These are phyloP conservation scores for Neophaeococcomyces aloes DNA, from an alignment of 2,329 filamentous ascomycete species.

Conservation along the genomic window DNA sequence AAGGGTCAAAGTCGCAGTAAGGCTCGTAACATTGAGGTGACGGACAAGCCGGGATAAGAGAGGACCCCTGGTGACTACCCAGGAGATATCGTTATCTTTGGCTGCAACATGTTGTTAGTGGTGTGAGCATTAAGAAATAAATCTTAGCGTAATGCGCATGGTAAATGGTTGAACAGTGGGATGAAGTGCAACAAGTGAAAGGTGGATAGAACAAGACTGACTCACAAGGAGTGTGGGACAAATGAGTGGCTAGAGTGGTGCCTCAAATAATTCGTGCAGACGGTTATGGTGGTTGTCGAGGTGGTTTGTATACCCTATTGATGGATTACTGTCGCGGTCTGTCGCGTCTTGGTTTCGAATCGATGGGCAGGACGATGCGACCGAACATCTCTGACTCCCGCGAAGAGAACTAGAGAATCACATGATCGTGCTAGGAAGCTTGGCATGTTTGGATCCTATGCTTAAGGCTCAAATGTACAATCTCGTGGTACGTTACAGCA, in stretches of 20 bases:
- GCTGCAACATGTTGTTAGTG: constrained; percentile 24
- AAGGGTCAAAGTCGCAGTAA: constrained; percentile 10
- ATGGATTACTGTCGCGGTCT: constrained; percentile 5
- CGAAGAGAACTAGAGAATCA: no score
- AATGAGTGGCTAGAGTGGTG: constrained; percentile 8
- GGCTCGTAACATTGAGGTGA: constrained; percentile 16
- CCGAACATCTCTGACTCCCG: no score
- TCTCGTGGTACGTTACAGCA: no score
- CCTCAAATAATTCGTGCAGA: constrained; percentile 5
- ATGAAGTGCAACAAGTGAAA: background rate
- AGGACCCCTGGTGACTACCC: constrained; percentile 11
- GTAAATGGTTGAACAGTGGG: background rate
- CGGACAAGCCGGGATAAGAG: constrained; percentile 6
- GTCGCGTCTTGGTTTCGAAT: constrained; percentile 3
- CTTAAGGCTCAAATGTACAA: no score
- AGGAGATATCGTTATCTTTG: background rate
- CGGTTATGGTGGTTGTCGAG: background rate
- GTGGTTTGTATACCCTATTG: background rate
- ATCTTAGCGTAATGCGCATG: constrained; percentile 24
- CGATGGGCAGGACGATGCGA: no score
- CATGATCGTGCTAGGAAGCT: no score
- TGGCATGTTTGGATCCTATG: no score
- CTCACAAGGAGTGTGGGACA: constrained; percentile 7
- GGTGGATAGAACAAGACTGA: constrained; percentile 5
- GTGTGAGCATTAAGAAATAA: constrained; percentile 20